Percentiles rank a stretch among this genome's conserved stretches.
Evolutionary conservation across 805 yeast genomes (phyloP).

Genomic region (Myxozyma vanderwaltii): DNA sequence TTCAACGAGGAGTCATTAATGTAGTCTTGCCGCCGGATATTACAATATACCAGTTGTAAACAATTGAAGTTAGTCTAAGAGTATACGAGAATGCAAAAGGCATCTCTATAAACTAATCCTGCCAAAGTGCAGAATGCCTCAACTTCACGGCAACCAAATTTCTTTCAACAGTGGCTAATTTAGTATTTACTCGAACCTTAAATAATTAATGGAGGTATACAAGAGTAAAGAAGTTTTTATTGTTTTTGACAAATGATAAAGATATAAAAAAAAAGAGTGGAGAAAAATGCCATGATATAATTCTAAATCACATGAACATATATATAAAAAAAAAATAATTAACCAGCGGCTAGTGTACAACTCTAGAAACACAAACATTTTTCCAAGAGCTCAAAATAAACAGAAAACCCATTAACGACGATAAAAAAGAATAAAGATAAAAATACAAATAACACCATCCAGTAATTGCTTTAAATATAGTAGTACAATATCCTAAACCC

Average conservation of each 20-base stretch:
- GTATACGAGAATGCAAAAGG: too few species aligned
- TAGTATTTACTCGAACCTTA: neutral
- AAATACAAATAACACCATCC: constrained; percentile 4
- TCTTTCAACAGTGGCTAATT: too few species aligned
- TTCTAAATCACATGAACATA: neutral
- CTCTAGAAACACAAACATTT: neutral
- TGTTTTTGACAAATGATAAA: too few species aligned
- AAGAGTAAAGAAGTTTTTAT: neutral
- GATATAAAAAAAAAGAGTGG: neutral
- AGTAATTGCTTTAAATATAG: neutral
- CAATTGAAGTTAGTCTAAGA: too few species aligned
- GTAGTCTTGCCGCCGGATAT: too few species aligned
- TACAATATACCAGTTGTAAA: too few species aligned
- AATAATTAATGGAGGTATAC: neutral
- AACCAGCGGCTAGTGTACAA: constrained; percentile 8
- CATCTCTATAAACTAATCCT: too few species aligned
- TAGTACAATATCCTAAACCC: constrained; percentile 6
- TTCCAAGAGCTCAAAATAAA: neutral
- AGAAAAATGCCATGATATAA: neutral
- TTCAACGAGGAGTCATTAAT: too few species aligned
- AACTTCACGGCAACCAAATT: too few species aligned
- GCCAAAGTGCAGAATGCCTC: too few species aligned
- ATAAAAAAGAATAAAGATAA: neutral
- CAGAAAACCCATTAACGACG: neutral
- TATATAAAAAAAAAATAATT: neutral